Evolutionary conservation across 805 yeast species (phyloP).

Genomic region (Cyberlindnera americana): DNA sequence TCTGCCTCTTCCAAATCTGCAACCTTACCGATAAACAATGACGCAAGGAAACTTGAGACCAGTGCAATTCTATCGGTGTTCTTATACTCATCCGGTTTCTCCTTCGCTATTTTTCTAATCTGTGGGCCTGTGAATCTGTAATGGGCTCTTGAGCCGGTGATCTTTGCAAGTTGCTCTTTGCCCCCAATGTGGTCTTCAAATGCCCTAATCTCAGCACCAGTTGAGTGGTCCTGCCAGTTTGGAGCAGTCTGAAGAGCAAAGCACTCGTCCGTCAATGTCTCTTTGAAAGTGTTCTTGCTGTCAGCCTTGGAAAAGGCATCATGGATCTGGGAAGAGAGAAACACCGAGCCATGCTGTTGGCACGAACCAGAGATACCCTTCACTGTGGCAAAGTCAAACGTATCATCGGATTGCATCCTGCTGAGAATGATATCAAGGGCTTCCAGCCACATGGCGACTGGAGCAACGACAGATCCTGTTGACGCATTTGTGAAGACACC

Average conservation of each 20-base stretch:
- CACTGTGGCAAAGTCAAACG: slow-evolving; percentile 57
- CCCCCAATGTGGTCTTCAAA: slow-evolving; percentile 68
- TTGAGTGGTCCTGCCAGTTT: slow-evolving; percentile 94
- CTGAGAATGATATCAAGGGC: slow-evolving; percentile 65
- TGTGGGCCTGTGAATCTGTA: slow-evolving; percentile 92
- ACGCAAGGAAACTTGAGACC: slow-evolving; percentile 75
- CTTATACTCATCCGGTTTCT: slow-evolving; percentile 47
- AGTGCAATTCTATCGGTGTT: slow-evolving; percentile 62
- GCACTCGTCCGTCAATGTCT: slow-evolving; percentile 46
- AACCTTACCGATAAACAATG: slow-evolving; percentile 62
- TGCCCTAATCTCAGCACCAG: slow-evolving; percentile 59
- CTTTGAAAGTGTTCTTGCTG: slow-evolving; percentile 34
- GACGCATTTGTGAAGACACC: slow-evolving; percentile 62
- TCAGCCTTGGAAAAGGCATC: slow-evolving; percentile 37
- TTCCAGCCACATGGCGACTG: slow-evolving; percentile 89
- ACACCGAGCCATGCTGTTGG: slow-evolving; percentile 91
- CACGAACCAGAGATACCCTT: slow-evolving; percentile 78
- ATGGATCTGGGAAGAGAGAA: slow-evolving; percentile 56
- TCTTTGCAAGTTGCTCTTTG: slow-evolving; percentile 49
- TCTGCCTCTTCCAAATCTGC: slow-evolving; percentile 75
- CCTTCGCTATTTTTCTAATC: slow-evolving; percentile 64
- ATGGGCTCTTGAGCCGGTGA: slow-evolving; percentile 87
- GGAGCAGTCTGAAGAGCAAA: slow-evolving; percentile 70
- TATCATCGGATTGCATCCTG: slow-evolving; percentile 41
- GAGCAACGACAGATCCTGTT: slow-evolving; percentile 65